phyloP scores from a whole-genome alignment of 345 rosid genomes.

The Ceriops tagal region DNA sequence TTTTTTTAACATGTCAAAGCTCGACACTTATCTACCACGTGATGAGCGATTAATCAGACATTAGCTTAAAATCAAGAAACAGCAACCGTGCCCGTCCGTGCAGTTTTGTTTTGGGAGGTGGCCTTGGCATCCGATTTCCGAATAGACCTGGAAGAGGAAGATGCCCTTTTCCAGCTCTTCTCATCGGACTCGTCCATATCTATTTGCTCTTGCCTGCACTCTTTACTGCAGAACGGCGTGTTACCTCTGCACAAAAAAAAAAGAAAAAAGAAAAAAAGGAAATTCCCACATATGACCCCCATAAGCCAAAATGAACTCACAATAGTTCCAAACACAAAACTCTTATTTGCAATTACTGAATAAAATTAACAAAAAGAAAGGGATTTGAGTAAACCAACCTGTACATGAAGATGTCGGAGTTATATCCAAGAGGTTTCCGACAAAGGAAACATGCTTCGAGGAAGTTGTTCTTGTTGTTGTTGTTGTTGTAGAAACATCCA shows the following conservation, averaged over 20 bases:
- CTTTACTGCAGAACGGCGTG: conserved; percentile 71
- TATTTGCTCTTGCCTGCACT: conserved; percentile 82
- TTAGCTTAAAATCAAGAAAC: conserved; percentile 24
- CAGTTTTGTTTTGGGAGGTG: conserved; percentile 30
- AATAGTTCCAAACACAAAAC: neutral
- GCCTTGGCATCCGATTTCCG: conserved; percentile 45
- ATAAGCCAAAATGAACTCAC: neutral
- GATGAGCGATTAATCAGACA: no score
- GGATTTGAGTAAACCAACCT: conserved; percentile 36
- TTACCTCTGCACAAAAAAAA: conserved; percentile 47
- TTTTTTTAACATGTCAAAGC: no score
- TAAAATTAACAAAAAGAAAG: no score
- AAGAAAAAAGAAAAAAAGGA: neutral
- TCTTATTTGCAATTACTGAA: no score
- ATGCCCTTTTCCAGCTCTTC: conserved; percentile 40
- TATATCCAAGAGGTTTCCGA: conserved; percentile 48
- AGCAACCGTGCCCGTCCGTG: conserved; percentile 50
- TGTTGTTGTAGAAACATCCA: conserved; percentile 22
- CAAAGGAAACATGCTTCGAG: conserved; percentile 74
- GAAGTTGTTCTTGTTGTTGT: conserved; percentile 50
- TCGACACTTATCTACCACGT: no score
- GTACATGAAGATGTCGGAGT: conserved; percentile 91
- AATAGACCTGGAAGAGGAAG: conserved; percentile 45
- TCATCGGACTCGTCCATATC: conserved; percentile 53
- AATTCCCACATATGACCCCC: neutral